Evolutionary conservation across 1,284 basidiomycete genomes (phyloP), one percentile per base, ranked within the genome.

Genomic region (Pyrrhoderma noxium): DNA sequence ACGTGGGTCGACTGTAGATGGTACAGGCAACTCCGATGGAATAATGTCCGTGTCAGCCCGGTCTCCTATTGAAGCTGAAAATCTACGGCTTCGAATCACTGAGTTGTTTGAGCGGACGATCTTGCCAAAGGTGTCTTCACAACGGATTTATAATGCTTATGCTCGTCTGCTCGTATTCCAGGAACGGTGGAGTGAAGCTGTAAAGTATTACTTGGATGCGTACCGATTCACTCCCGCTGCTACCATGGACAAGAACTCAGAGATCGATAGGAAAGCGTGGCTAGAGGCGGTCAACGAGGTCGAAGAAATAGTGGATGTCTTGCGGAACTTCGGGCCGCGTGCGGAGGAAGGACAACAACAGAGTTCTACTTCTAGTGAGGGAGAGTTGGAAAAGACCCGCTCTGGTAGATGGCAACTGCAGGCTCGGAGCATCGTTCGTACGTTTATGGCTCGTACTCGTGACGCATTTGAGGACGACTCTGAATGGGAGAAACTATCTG

Each of bases 391-490:
- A 18, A 48, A 25, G 52, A 43, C 45, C 18, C 43, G 43, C 18
- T 39, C 46, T 22, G 76, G 73, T 22, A 81, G 80, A 62, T 97
- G 94, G 92, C 76, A 73, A 64, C 79, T 89, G 64, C 91, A 95
- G 68, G 92, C 85, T 37, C 76, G 87, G 52, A 95, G 90, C 56
- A 73, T 98, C 52, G 79, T 98, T 49, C 74, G 94, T 63, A 87
- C 84, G 39, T 98, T 97, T 65, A 79, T 93, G 68, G 92, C 88
- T 2, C 73, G 84, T 47, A 82, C 83, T 57, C 80, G 72, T 64
- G 86, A 85, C 18, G 57, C 59, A 51, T 97, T 93, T 61, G 89
- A 87, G 63, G 90, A 92, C 52, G 89, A 95, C 66, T 75, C 80
- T 1, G 92, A 92, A 68, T 97, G 89, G 84, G 69, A 73, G 39